Evolutionary conservation across 208 protist genomes (phyloP).

Genomic region (Trypanosoma avium): DNA sequence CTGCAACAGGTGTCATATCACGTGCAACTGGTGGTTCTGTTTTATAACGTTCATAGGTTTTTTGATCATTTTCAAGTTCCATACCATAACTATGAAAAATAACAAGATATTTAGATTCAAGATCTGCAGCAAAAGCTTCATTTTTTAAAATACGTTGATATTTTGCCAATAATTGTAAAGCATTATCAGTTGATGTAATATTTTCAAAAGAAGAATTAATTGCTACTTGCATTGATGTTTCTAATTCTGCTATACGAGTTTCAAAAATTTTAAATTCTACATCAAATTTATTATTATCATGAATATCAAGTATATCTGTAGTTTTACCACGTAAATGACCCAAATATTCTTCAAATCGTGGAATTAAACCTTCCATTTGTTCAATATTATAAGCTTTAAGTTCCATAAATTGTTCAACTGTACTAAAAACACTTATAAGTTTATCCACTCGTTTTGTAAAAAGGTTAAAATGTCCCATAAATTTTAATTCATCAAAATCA

Average conservation of each 20-base stretch:
- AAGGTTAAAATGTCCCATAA: slow-evolving; percentile 98
- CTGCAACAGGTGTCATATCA: slow-evolving; percentile 95
- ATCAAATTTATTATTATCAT: slow-evolving; percentile 94
- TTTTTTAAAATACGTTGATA: slow-evolving; percentile 93
- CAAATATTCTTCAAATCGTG: slow-evolving; percentile 93
- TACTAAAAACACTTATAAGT: slow-evolving; percentile 95
- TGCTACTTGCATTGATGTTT: slow-evolving; percentile 94
- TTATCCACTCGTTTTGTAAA: slow-evolving; percentile 97
- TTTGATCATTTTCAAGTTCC: slow-evolving; percentile 95
- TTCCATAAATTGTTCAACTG: slow-evolving; percentile 95
- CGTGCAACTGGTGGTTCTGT: slow-evolving; percentile 92
- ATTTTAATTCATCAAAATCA: slow-evolving; percentile 94
- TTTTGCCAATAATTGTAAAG: slow-evolving; percentile 91
- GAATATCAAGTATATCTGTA: slow-evolving; percentile 95
- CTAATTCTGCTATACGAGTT: slow-evolving; percentile 91
- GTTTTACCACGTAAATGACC: slow-evolving; percentile 91
- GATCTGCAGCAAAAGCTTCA: slow-evolving; percentile 90
- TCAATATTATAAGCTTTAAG: slow-evolving; percentile 94
- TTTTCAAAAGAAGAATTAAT: slow-evolving; percentile 97
- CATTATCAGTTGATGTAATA: slow-evolving; percentile 94
- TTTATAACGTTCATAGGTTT: slow-evolving; percentile 96
- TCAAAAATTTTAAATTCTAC: slow-evolving; percentile 96
- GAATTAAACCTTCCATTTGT: slow-evolving; percentile 93
- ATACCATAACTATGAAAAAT: slow-evolving; percentile 97
- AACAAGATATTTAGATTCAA: slow-evolving; percentile 95